Evolutionary conservation across 345 rosid species (phyloP).

Genomic region (Boechera stricta): DNA sequence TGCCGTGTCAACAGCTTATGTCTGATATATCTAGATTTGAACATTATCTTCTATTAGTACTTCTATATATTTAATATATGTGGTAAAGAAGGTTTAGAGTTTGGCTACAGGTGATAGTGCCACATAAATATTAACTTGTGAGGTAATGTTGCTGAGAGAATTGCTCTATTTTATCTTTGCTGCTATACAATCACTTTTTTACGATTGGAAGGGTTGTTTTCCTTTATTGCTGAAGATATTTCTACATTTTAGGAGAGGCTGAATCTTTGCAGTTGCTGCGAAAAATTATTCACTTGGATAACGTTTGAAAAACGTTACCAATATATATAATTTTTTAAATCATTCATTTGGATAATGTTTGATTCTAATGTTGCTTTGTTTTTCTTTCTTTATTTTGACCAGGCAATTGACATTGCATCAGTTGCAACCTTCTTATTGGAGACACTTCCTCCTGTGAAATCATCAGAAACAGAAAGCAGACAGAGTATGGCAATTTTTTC

Average conservation of each 20-base stretch:
- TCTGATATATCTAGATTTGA: conserved; percentile 5
- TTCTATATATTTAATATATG: neutral
- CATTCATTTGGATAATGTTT: neutral
- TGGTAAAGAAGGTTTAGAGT: neutral
- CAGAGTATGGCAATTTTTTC: conserved; percentile 58
- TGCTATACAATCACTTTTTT: neutral
- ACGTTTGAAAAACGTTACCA: neutral
- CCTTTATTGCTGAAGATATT: conserved; percentile 3
- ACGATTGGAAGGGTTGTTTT: neutral
- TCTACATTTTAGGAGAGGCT: conserved; percentile 5
- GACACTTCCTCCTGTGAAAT: conserved; percentile 75
- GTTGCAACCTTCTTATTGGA: conserved; percentile 79
- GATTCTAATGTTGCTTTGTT: conserved; percentile 20
- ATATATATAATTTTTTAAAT: neutral
- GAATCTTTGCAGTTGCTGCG: neutral
- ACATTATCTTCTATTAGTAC: neutral
- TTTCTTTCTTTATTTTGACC: conserved; percentile 34
- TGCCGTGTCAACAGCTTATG: conserved; percentile 12
- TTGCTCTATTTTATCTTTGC: conserved; percentile 2
- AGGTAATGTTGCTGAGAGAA: neutral
- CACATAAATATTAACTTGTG: neutral
- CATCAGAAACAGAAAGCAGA: conserved; percentile 52
- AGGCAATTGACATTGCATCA: conserved; percentile 85
- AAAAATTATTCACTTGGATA: conserved; percentile 1
- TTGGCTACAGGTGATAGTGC: conserved; percentile 1